These are phyloP conservation scores for Eucalyptus tenuipes DNA, from an alignment of 345 rosid species.

Conservation along the genomic window DNA sequence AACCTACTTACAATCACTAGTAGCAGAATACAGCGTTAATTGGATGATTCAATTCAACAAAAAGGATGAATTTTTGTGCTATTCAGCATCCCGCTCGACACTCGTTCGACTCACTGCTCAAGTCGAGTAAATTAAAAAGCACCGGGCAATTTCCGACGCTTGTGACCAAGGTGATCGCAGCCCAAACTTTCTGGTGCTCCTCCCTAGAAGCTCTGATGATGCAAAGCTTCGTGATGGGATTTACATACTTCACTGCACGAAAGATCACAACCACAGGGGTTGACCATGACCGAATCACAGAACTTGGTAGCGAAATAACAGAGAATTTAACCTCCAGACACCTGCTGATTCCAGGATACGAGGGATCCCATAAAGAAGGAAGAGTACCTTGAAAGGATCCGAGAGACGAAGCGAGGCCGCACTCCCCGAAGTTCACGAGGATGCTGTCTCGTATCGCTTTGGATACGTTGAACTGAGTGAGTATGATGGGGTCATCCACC, in stretches of 20 bases:
- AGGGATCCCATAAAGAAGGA: not conserved
- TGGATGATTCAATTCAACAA: not conserved
- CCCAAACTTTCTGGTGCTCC: slow-evolving; percentile 66
- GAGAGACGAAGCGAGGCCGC: slow-evolving; percentile 56
- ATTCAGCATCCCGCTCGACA: not conserved
- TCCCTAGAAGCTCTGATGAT: slow-evolving; percentile 68
- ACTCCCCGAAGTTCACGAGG: slow-evolving; percentile 67
- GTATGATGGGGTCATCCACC: slow-evolving; percentile 44
- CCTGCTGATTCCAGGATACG: not conserved
- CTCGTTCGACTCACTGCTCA: slow-evolving; percentile 40
- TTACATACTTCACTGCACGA: slow-evolving; percentile 53
- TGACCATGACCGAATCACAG: not conserved
- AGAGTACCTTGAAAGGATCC: slow-evolving; percentile 47
- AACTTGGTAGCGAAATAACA: not conserved
- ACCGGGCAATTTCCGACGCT: slow-evolving; percentile 54
- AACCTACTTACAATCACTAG: not conserved
- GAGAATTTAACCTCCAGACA: not conserved
- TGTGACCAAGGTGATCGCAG: slow-evolving; percentile 61
- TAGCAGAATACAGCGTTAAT: not conserved
- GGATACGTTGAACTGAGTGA: slow-evolving; percentile 51
- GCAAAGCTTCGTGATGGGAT: slow-evolving; percentile 61
- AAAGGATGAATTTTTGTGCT: not conserved
- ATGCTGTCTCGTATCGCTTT: slow-evolving; percentile 58
- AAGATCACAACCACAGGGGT: not conserved
- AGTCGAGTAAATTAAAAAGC: slow-evolving; percentile 52